A percentile compares a stretch with the other conserved stretches of the same genome.
Evolutionary conservation across 805 yeast species (phyloP).

Genomic region (Saturnispora dispora): DNA sequence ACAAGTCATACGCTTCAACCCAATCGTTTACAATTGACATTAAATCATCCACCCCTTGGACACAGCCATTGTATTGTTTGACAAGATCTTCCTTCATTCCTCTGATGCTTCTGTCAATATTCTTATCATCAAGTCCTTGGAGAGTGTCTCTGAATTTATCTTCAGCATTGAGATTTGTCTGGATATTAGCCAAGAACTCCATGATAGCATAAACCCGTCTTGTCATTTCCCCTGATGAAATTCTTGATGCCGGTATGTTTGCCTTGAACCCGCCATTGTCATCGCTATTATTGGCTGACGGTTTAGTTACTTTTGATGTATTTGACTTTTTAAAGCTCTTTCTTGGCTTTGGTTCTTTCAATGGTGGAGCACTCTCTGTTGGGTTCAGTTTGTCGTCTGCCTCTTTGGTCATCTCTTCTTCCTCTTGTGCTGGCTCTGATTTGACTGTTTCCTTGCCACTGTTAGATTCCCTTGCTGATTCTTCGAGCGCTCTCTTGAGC

Average conservation of each 20-base stretch:
- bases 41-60: constrained; percentile 59
- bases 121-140: constrained; percentile 21
- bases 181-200: constrained; percentile 85
- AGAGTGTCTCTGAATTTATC: constrained; percentile 41
- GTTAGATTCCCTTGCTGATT: constrained; percentile 42
- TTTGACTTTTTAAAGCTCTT: neutral
- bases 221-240: constrained; percentile 74
- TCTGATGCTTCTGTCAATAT: constrained; percentile 24
- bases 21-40: constrained; percentile 64
- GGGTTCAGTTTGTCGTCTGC: neutral
- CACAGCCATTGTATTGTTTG: constrained; percentile 47
- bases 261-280: constrained; percentile 55
- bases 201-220: constrained; percentile 82
- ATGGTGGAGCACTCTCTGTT: neutral
- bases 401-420: neutral
- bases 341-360: neutral
- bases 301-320: neutral
- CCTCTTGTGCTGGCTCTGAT: constrained; percentile 7
- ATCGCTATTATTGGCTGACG: constrained; percentile 30
- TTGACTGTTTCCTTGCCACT: constrained; percentile 18
- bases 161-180: constrained; percentile 71
- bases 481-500: constrained; percentile 41
- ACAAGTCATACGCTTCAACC: constrained; percentile 61
- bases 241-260: constrained; percentile 67
- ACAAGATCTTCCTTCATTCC: constrained; percentile 33